A percentile compares a stretch with the other conserved stretches of the same genome.
Conservation (phyloP, 164 flowering plant species). For the Buxus sempervirens region DNA sequence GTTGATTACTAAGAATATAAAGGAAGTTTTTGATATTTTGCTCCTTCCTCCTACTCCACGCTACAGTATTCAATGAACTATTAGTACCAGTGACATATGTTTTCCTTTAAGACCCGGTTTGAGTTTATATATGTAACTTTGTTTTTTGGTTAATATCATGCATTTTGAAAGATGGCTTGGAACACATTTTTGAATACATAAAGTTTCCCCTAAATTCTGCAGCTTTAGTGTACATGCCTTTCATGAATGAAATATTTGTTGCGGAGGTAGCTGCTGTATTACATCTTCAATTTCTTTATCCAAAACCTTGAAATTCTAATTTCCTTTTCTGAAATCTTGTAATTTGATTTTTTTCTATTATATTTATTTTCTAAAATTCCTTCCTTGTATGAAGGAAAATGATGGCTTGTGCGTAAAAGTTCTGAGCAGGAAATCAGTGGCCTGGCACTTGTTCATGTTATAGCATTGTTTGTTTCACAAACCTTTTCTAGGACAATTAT, state of each 20-base stretch:
- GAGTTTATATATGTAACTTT: background rate
- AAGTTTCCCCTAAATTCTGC: too few species aligned
- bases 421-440: slow-evolving; percentile 42
- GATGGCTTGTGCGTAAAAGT: slow-evolving; percentile 54
- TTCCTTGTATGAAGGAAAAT: slow-evolving; percentile 36
- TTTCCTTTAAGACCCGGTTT: background rate
- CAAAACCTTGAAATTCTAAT: background rate
- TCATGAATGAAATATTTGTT: too few species aligned
- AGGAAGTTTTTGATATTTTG: background rate
- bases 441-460: slow-evolving; percentile 43
- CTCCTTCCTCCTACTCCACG: background rate
- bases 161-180: background rate
- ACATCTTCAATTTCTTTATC: background rate
- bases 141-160: background rate
- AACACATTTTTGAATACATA: background rate
- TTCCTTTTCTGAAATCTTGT: too few species aligned
- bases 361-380: slow-evolving; percentile 7
- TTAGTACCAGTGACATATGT: too few species aligned
- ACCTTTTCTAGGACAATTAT: slow-evolving; percentile 47
- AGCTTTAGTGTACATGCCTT: too few species aligned
- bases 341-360: background rate
- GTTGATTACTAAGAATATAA: background rate
- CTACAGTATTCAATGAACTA: background rate
- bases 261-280: background rate
- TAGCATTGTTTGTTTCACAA: slow-evolving; percentile 49